phyloP scores from a whole-genome alignment of 805 yeast genomes.

The Saturnispora hagleri region DNA sequence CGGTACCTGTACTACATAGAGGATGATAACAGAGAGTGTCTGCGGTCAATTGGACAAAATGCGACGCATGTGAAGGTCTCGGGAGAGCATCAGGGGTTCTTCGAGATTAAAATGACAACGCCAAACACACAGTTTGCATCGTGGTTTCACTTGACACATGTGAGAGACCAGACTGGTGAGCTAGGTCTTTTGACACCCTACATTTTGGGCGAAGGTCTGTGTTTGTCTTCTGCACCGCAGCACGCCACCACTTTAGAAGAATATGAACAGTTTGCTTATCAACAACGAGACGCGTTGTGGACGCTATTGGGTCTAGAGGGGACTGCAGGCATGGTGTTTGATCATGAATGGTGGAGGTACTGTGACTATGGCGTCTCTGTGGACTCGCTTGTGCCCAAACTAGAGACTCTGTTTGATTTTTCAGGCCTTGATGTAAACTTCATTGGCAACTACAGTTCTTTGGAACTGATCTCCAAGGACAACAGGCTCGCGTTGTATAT shows the following conservation, averaged over 20 bases:
- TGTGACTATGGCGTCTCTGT: conserved; percentile 2
- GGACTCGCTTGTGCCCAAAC: background rate
- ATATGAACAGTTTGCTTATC: conserved; percentile 15
- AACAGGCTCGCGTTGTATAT: background rate
- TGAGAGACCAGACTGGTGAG: background rate
- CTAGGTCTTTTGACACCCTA: background rate
- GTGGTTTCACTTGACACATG: conserved; percentile 5
- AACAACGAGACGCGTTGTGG: conserved; percentile 9
- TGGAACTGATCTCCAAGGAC: conserved; percentile 2
- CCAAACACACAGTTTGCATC: background rate
- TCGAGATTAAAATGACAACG: background rate
- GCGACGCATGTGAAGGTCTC: background rate
- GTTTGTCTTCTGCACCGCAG: conserved; percentile 22
- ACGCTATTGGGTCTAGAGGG: conserved; percentile 5
- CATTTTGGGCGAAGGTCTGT: background rate
- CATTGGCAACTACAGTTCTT: background rate
- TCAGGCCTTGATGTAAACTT: conserved; percentile 1
- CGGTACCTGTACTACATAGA: background rate
- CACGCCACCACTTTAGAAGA: conserved; percentile 16
- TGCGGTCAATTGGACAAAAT: background rate
- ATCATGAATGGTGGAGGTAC: conserved; percentile 23
- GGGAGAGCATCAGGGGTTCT: background rate
- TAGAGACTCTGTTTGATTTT: background rate
- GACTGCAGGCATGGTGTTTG: conserved; percentile 14
- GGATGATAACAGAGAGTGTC: background rate